Evolutionary conservation across 2,329 filamentous ascomycete species (phyloP).

Genomic region (Phialemoniopsis sp.): DNA sequence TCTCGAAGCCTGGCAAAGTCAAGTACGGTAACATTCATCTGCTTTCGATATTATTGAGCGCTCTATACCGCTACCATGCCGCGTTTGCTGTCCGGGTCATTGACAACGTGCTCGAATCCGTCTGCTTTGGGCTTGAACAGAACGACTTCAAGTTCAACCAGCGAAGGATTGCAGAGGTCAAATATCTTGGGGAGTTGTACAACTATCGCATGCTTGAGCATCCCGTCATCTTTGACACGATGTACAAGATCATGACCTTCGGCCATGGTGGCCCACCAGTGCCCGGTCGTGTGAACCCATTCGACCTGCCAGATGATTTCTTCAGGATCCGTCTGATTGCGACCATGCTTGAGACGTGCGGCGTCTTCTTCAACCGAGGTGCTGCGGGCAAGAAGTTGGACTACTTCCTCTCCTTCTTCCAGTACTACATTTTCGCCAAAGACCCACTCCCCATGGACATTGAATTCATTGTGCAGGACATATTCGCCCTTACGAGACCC

Average conservation of each 20-base stretch:
- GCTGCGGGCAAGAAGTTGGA: slow-evolving; percentile 95
- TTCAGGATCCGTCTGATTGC: slow-evolving; percentile 91
- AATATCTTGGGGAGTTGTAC: slow-evolving; percentile 94
- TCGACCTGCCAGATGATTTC: slow-evolving; percentile 90
- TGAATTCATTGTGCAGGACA: slow-evolving; percentile 93
- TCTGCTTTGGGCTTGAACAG: slow-evolving; percentile 82
- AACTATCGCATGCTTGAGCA: slow-evolving; percentile 97
- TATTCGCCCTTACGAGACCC: slow-evolving; percentile 77
- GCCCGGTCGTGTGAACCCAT: slow-evolving; percentile 69
- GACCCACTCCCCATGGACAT: slow-evolving; percentile 91
- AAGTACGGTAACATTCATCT: slow-evolving; percentile 97
- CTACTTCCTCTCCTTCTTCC: slow-evolving; percentile 94
- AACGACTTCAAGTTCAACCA: slow-evolving; percentile 99
- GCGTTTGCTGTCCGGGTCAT: slow-evolving; percentile 88
- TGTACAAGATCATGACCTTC: slow-evolving; percentile 93
- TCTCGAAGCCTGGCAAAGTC: slow-evolving; percentile 93
- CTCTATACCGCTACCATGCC: slow-evolving; percentile 87
- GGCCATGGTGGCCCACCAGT: slow-evolving; percentile 83
- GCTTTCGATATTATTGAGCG: slow-evolving; percentile 82
- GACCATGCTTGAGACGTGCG: slow-evolving; percentile 89
- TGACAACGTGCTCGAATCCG: slow-evolving; percentile 84
- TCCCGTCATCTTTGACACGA: slow-evolving; percentile 87
- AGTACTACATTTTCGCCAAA: slow-evolving; percentile 95
- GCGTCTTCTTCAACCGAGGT: slow-evolving; percentile 92
- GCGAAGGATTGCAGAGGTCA: slow-evolving; percentile 88